Evolutionary conservation across 1,284 basidiomycete genomes (phyloP).

Genomic region (Cryptococcus sp.): DNA sequence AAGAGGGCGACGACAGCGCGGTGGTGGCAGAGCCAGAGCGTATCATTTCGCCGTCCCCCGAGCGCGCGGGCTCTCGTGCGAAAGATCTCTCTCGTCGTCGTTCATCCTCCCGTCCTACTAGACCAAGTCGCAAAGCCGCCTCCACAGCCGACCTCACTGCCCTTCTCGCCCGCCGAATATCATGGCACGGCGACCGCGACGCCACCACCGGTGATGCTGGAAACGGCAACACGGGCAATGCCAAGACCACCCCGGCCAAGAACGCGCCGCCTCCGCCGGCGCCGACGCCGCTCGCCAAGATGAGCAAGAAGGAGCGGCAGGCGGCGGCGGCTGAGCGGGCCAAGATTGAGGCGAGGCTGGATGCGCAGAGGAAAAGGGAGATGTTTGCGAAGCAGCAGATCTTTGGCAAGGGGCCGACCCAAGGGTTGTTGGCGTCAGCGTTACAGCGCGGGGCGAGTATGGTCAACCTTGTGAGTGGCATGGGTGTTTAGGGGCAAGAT

Average conservation of each 20-base stretch:
- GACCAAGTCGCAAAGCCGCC: background rate
- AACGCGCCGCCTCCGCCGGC: constrained; percentile 27
- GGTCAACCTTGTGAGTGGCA: constrained; percentile 38
- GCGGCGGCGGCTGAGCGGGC: constrained; percentile 33
- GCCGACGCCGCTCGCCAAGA: constrained; percentile 29
- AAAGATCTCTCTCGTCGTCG: constrained; percentile 6
- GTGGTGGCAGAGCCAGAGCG: background rate
- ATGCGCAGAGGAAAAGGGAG: constrained; percentile 41
- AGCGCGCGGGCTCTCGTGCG: background rate
- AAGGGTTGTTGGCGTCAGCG: constrained; percentile 37
- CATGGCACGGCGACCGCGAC: constrained; percentile 2
- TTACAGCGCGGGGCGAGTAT: constrained; percentile 44
- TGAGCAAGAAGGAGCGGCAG: constrained; percentile 36
- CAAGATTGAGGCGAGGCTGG: constrained; percentile 37
- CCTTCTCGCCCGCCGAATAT: constrained; percentile 6
- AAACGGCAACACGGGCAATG: background rate
- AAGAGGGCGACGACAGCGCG: background rate
- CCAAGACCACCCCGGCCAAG: background rate
- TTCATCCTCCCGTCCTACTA: constrained; percentile 8
- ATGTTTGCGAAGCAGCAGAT: constrained; percentile 48
- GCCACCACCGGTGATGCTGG: too few relatives aligned
- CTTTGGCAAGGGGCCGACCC: constrained; percentile 19
- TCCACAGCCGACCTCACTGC: constrained; percentile 10
- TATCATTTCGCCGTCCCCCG: background rate
- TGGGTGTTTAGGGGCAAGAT: background rate